Percentiles rank a stretch among this genome's conserved stretches.
Evolutionary conservation across 164 flowering plant species (phyloP).

Genomic region (Magnolia officinalis): DNA sequence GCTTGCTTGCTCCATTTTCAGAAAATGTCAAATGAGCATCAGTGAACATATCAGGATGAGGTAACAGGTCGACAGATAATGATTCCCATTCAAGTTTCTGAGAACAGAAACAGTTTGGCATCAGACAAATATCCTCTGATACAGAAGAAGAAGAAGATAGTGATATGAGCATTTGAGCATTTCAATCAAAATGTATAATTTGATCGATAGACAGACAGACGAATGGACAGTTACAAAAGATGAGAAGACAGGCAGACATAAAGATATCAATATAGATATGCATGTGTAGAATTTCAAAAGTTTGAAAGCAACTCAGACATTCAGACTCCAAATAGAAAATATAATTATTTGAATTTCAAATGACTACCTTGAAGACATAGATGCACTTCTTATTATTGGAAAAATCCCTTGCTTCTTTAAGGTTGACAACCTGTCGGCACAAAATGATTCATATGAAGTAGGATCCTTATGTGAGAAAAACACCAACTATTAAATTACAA

Average conservation of each 20-base stretch:
- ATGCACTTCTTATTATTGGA: conserved; percentile 66
- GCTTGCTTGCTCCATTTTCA: conserved; percentile 47
- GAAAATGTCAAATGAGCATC: conserved; percentile 55
- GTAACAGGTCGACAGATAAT: conserved; percentile 85
- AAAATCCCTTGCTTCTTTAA: conserved; percentile 93
- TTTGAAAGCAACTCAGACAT: background rate
- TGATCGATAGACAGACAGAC: too few species aligned
- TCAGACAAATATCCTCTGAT: background rate
- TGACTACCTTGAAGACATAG: conserved; percentile 87
- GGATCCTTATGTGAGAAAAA: conserved; percentile 6
- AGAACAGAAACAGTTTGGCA: conserved; percentile 4
- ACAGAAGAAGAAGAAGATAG: background rate
- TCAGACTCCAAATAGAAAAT: background rate
- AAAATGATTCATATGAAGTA: conserved; percentile 13
- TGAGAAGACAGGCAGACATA: background rate
- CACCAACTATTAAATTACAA: background rate
- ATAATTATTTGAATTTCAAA: background rate
- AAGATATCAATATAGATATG: background rate
- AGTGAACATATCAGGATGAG: conserved; percentile 97
- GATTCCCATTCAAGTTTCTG: conserved; percentile 99
- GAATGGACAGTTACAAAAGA: too few species aligned
- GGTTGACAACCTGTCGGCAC: conserved; percentile 72
- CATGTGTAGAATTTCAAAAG: background rate
- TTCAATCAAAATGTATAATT: too few species aligned
- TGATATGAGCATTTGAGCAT: too few species aligned